Evolutionary conservation across 495 filamentous ascomycete species (phyloP).

Genomic region (Choiromyces venosus): DNA sequence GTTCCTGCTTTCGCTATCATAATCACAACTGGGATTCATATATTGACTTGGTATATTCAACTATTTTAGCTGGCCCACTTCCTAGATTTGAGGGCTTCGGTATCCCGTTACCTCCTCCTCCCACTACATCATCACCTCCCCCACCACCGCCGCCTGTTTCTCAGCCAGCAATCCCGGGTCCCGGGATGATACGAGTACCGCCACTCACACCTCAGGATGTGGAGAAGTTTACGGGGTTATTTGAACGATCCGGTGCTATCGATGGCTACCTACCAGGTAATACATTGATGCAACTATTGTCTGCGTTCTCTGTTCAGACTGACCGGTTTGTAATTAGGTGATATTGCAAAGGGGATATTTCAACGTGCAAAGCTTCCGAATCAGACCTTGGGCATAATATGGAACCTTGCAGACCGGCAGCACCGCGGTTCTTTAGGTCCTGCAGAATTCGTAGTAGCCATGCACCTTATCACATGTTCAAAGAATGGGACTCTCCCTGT

Average conservation of each 20-base stretch:
- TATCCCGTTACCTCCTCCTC: conserved; percentile 41
- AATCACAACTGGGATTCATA: not conserved
- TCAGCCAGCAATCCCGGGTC: conserved; percentile 61
- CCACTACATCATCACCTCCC: conserved; percentile 45
- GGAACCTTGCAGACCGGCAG: conserved; percentile 88
- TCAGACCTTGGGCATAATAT: conserved; percentile 84
- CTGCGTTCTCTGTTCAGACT: not conserved
- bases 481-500: conserved; percentile 74
- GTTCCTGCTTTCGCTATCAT: not conserved
- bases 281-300: not conserved
- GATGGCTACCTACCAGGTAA: conserved; percentile 75
- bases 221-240: conserved; percentile 73
- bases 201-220: conserved; percentile 84
- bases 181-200: conserved; percentile 70
- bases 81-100: conserved; percentile 82
- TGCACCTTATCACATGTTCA: conserved; percentile 90
- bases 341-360: conserved; percentile 88
- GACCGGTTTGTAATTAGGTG: conserved; percentile 48
- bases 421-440: conserved; percentile 80
- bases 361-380: conserved; percentile 86
- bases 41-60: conserved; percentile 19
- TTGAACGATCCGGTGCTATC: conserved; percentile 76
- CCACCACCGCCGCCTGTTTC: conserved; percentile 52
- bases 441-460: conserved; percentile 95
- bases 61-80: conserved; percentile 68